Evolutionary conservation across 2,329 filamentous ascomycete genomes (phyloP), one percentile per base, ranked within the genome.

Genomic region (Sphaceloma murrayae): DNA sequence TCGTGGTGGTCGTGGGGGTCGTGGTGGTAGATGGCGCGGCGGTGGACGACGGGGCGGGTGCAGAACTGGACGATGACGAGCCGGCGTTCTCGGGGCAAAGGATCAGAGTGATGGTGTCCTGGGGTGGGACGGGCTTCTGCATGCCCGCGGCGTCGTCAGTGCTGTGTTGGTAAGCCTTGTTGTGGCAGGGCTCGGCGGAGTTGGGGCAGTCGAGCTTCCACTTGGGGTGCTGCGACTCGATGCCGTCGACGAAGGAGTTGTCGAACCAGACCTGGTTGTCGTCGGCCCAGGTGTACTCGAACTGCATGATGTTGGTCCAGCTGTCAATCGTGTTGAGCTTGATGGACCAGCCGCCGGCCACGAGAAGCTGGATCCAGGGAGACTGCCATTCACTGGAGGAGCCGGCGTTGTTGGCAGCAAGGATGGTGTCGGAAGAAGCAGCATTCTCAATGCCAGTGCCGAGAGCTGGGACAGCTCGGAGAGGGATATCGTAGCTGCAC

Each of bases 91-190:
- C 57, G 39, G 59, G 59, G 56, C 60, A 63, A 29, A 63, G 54
- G 26, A 55, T 57, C 47, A 63, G 58, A 18, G 56, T 62, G 53
- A 63, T 59, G 48, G 49, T 51, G 27, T 56, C 48, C 42, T 56
- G 52, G 16, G 53, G 46, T 14, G 49, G 34, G 53, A 59, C 62
- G 16, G 49, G 42, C n/a, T 54, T 52, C 52, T 63, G 61, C 61
- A 61, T 61, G 45, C 61, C 61, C 38, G 61, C 58, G 46, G 58
- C 58, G 47, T 63, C 61, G 48, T 63, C 61, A 46, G 59, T 62
- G 22, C 59, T 52, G 53, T 62, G 62, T 34, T 55, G 55, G 54
- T 63, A 63, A 44, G 60, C 59, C 31, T 53, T 49, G 49, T 62
- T 58, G 51, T 56, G 57, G 24, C 58, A 58, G 17, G 36, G 40